phyloP scores from a whole-genome alignment of 2,329 filamentous ascomycete species.

The Fusarium sp. region DNA sequence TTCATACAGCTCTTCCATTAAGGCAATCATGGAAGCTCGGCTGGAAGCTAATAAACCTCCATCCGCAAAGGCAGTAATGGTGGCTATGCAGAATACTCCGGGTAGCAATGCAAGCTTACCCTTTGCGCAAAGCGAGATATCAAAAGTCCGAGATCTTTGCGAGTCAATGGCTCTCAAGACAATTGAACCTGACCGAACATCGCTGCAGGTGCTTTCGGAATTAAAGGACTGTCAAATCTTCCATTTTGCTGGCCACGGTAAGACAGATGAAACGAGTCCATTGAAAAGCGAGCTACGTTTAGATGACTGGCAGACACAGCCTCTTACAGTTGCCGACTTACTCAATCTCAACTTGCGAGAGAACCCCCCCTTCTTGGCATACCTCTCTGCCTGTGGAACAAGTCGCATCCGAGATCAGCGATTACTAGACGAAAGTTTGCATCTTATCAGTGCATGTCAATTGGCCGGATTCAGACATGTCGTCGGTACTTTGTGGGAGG shows the following conservation, averaged over 20 bases:
- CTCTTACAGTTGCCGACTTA: background rate
- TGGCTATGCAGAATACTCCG: background rate
- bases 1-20: background rate
- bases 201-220: background rate
- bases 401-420: background rate
- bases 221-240: background rate
- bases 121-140: rapidly evolving
- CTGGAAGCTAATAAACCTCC: background rate
- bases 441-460: background rate
- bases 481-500: background rate
- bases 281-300: background rate
- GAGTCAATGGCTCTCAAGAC: rapidly evolving
- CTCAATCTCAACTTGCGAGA: background rate
- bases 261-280: rapidly evolving
- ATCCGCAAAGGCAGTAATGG: background rate
- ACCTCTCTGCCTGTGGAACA: background rate
- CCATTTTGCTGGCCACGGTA: background rate
- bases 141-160: background rate
- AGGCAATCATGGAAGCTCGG: background rate
- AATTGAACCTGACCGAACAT: background rate
- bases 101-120: background rate
- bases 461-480: background rate
- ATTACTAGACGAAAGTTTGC: background rate
- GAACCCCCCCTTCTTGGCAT: background rate
- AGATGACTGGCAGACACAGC: background rate